phyloP scores from a whole-genome alignment of 805 yeast genomes.

The Teunomyces cretensis region DNA sequence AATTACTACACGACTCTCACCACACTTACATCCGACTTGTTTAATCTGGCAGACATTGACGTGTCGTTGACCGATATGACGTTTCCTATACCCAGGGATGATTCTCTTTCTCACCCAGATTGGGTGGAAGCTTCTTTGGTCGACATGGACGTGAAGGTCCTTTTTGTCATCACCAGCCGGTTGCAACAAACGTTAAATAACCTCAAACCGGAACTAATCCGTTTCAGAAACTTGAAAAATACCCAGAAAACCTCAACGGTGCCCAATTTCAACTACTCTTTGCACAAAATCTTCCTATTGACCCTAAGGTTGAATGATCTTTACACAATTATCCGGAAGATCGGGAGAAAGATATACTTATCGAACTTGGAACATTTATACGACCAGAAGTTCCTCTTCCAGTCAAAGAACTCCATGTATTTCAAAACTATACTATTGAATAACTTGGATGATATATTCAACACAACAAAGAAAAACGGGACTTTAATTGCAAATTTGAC shows the following conservation, averaged over 20 bases:
- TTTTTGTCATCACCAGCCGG: conserved; percentile 24
- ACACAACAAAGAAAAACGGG: conserved; percentile 49
- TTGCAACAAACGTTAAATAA: conserved; percentile 27
- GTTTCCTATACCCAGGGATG: conserved; percentile 16
- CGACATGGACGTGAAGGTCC: conserved; percentile 39
- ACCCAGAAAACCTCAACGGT: conserved; percentile 12
- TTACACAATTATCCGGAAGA: conserved; percentile 45
- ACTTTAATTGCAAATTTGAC: conserved; percentile 48
- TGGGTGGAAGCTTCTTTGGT: conserved; percentile 27
- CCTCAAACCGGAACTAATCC: conserved; percentile 19
- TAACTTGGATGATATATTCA: conserved; percentile 38
- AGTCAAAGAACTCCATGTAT: conserved; percentile 26
- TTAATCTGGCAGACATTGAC: conserved; percentile 25
- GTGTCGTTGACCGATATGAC: conserved; percentile 20
- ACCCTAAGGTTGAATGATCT: conserved; percentile 50
- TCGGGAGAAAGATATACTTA: conserved; percentile 47
- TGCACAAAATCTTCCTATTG: conserved; percentile 48
- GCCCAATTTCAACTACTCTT: conserved; percentile 37
- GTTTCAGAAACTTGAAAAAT: conserved; percentile 19
- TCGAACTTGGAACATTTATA: conserved; percentile 44
- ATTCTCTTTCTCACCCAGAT: conserved; percentile 13
- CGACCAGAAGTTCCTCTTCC: conserved; percentile 38
- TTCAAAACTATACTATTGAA: conserved; percentile 28
- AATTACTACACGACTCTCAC: conserved; percentile 18
- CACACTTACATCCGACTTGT: conserved; percentile 17